Base-by-base conservation (phyloP, 805 yeast genomes). In the Yarrowia sp. region DNA sequence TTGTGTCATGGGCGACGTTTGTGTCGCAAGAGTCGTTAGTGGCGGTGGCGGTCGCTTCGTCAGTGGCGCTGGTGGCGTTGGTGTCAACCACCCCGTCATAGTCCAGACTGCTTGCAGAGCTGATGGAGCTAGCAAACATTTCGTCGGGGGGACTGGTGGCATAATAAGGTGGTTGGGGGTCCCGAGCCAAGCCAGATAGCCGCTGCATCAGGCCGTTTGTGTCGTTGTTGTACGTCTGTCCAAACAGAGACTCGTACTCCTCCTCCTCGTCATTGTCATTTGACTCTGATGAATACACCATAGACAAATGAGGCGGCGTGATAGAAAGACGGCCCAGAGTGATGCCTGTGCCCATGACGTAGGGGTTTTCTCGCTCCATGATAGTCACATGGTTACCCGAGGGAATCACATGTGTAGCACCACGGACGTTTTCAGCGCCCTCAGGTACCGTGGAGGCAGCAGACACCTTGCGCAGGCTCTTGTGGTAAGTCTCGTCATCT, bases 291-390 rank as follows among this genome's bases (percentile, higher is more conserved):
- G 51, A 58, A 35, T 43, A 58, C 33, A 44, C 42, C 41, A 44
- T 58, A n/a, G 64, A 43, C 42, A 58, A 28, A n/a, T 58, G 50
- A 33, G 64, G 64, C 18, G 64, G 64, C 4, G 64, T 44, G 42
- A 58, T 58, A 10, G 64, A 58, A 14, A 58, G 64, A 14, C 51
- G 50, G 43, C 64, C 51, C 33, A 58, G 22, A n/a, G 51, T 36
- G 35, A 58, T 42, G 33, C 64, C 64, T 1, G 64, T 58, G 33
- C 64, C 64, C 64, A 58, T 44, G 10, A 44, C 64, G 18, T 58
- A 58, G 9, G 64, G 64, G 51, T 58, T 36, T 9, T 44, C 64
- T 9, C 50, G 42, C 43, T 58, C 64, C 50, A 32, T 32, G 18
- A 58, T 35, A 14, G 51, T 58, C 38, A 58, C 64, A 32, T 58